Evolutionary conservation across 140 eudicot species (phyloP), one percentile per base, ranked within the genome.

Genomic region (Erigeron philadelphicus): DNA sequence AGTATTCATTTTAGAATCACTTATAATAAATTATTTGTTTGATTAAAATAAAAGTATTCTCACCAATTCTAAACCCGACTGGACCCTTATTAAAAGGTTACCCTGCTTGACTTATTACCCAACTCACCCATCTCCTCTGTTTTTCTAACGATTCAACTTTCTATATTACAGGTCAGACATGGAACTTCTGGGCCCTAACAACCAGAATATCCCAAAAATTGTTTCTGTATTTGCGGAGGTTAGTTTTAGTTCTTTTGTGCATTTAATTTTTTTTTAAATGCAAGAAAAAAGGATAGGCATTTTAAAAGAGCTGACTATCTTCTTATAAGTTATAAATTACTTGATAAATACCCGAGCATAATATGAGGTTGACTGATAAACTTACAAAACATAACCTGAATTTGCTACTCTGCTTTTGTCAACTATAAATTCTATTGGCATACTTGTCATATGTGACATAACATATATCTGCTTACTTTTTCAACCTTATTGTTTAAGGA

Each of bases 181-280:
- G 66, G 94, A 81, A 61, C 86, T 93, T 75, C 74, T 93, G 83
- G 98, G 98, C 9, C 95, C 94, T 41, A 93, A 93, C 81, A 86
- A 89, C 66, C 95, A 86, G 72, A 74, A 83, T 80, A 81, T 87
- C 52, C 96, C 96, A 2, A 93, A 93, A 87, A 88, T 93, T 47
- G 90, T 93, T 75, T 70, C 87, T 47, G 87, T 93, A 11, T 93
- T 93, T 84, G 98, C 98, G 68, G 98, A 93, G 96, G 98, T 93
- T 72, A 79, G 95, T 81, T 72, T 5, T 62, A 68, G 41, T 5
- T 52, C 50, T 1, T 54, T n/a, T 45, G 40, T 60, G 10, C 58
- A 43, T 17, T 40, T 50, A 6, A 2, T 7, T 52, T 68, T 9
- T 9, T 8, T 44, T 58, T 46, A 60, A 71, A 13, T 53, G 42